Conservation (phyloP, 1,284 basidiomycete genomes). For the Ceratobasidium sp. region DNA sequence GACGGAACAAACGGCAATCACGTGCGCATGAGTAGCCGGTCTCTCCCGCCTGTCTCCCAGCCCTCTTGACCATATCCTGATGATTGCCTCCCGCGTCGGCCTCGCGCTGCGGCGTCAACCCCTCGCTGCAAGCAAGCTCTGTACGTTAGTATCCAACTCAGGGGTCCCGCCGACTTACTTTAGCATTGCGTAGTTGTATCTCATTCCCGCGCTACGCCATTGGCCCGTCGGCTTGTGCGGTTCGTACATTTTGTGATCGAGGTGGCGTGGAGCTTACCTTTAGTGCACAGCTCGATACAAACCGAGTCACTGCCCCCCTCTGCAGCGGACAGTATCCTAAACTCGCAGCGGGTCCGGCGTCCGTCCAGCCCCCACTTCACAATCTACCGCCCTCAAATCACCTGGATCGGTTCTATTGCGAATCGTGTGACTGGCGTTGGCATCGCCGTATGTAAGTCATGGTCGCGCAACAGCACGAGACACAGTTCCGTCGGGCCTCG, state of each 20-base stretch:
- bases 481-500: no score
- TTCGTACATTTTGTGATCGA: background rate
- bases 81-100: constrained; percentile 39
- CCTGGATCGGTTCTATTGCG: constrained; percentile 86
- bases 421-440: constrained; percentile 87
- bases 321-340: constrained; percentile 75
- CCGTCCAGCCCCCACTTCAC: constrained; percentile 94
- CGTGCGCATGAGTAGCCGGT: constrained; percentile 32
- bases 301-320: constrained; percentile 67
- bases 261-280: background rate
- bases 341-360: constrained; percentile 84
- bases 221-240: constrained; percentile 34
- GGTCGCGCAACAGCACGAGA: background rate
- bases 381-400: constrained; percentile 96
- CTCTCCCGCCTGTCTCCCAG: constrained; percentile 19
- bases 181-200: constrained; percentile 1
- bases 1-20: constrained; percentile 13
- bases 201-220: constrained; percentile 41
- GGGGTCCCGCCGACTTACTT: background rate
- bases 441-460: constrained; percentile 76
- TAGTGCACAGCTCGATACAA: constrained; percentile 7
- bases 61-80: background rate
- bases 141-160: background rate
- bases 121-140: background rate
- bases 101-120: constrained; percentile 27